Base-by-base conservation (phyloP, 2,329 filamentous ascomycete genomes). In the Fusarium pseudoanthophilum region DNA sequence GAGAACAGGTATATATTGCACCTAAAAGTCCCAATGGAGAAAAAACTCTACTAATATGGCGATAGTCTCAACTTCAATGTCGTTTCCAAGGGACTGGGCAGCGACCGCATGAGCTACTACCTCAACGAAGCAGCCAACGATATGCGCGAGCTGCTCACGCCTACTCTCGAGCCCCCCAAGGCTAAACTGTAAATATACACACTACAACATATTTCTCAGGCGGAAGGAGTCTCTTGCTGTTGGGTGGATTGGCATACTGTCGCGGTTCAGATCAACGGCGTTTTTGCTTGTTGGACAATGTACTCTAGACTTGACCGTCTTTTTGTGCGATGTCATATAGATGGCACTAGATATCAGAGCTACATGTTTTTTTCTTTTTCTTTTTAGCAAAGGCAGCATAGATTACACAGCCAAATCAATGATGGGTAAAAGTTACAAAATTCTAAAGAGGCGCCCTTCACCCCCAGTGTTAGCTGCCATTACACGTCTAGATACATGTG, bases 61-160 rank as follows among this genome's bases (percentile, higher is more conserved):
- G 69, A 71, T 78, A 97, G 94, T 83, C 89, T 99, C 73, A 96
- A 98, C 89, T 98, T 99, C 87, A 99, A 99, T 85, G 91, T 99
- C 76, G 95, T 97, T 74, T 96, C 93, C 82, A 99, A 98, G 89
- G 91, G 93, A 64, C 86, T 98, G 56, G 96, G 95, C 49, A 94
- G 92, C 80, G 91, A 96, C 78, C 92, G 93, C 76, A 97, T 99
- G 95, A 96, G 93, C 84, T 93, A 95, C 87, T 99, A 94, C 85
- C 87, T 99, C 75, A 97, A 95, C 79, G 96, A 99, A 85, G 95
- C 96, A 1, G 96, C 95, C 3, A 89, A 91, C 70, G 96, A 99
- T 74, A 91, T 99, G 81, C 89, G 95, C 74, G 95, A 97, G 76
- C 84, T 99, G 60, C 89, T 99, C 82, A 84, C 93, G 79, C 92